Evolutionary conservation across 2,329 filamentous ascomycete species (phyloP).

Genomic region (Apiospora malaysiana): DNA sequence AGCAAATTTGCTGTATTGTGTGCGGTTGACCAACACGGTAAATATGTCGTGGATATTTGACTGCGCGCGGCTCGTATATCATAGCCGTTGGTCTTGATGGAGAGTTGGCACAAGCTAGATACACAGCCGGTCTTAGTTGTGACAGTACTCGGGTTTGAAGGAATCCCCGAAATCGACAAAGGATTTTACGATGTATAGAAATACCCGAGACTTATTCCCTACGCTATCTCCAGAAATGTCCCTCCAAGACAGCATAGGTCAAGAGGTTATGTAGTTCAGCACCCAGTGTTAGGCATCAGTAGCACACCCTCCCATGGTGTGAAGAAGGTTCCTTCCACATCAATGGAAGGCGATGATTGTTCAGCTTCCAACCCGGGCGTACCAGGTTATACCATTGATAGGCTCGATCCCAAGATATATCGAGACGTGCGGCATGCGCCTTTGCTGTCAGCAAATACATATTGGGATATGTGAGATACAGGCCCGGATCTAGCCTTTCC

Average conservation of each 20-base stretch:
- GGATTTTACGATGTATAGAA: neutral
- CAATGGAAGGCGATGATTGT: neutral
- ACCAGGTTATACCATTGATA: slow-evolving; percentile 8
- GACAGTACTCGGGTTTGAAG: neutral
- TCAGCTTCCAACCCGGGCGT: neutral
- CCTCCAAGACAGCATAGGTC: neutral
- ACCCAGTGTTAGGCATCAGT: neutral
- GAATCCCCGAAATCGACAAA: neutral
- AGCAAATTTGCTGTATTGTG: neutral
- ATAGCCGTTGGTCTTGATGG: neutral
- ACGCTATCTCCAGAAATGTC: neutral
- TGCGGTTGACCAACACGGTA: neutral
- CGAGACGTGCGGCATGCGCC: neutral
- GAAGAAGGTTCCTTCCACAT: neutral
- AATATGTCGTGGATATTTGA: neutral
- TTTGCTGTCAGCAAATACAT: neutral
- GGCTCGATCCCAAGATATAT: slow-evolving; percentile 7
- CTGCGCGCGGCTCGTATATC: neutral
- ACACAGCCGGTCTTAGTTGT: neutral
- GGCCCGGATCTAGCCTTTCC: slow-evolving; percentile 13
- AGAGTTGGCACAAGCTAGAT: neutral
- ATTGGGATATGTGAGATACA: slow-evolving; percentile 8
- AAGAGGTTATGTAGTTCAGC: neutral
- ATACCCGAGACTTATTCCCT: neutral
- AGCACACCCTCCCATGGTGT: neutral